Evolutionary conservation across 139 green algal genomes (phyloP), one percentile per base, ranked within the genome.

Genomic region (Gonium pectorale): DNA sequence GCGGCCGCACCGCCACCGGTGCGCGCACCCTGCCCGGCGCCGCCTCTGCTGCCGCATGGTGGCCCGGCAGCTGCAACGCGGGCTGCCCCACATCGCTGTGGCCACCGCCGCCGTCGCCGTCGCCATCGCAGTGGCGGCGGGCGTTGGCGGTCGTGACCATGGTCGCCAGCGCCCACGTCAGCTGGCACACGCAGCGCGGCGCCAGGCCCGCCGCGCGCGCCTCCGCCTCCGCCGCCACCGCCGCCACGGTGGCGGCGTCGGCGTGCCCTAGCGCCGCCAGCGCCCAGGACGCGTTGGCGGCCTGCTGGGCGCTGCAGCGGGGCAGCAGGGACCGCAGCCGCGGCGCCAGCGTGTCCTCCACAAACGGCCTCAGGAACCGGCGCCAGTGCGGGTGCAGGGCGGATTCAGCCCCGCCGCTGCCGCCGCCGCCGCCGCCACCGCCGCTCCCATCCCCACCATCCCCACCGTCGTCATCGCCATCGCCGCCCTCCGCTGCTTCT

Each of bases 151-250:
- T 24, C 27, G 73, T 13, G 0, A 59, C 59, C 40, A 80, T 63
- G 22, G 52, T 73, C 8, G 49, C 86, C 19, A 79, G 43, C 29
- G 85, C 46, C 78, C 78, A 89, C 17, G 79, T 37, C 73, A 87
- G 21, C 70, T 84, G 29, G 17, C 49, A 60, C 0, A 87, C 41
- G 8, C 51, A 60, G n/a, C 86, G 79, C 35, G 86, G 56, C 31
- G 52, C 33, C 60, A 86, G 46, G 7, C 24, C 26, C 63, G 27
- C 49, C 63, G 56, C 31, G 24, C 72, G 56, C 29, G 49, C 11
- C 56, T 35, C 59, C 75, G 41, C 75, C 59, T 62, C 56, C 77
- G 31, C 43, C 62, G 77, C 77, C 59, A 83, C 33, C n/a, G 33
- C 43, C 62, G 5, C n/a, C 77, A 74, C 24, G 59, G 77, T 74